Evolutionary conservation across 148 eudicot genomes (phyloP).

Genomic region (Euryodendron excelsum): DNA sequence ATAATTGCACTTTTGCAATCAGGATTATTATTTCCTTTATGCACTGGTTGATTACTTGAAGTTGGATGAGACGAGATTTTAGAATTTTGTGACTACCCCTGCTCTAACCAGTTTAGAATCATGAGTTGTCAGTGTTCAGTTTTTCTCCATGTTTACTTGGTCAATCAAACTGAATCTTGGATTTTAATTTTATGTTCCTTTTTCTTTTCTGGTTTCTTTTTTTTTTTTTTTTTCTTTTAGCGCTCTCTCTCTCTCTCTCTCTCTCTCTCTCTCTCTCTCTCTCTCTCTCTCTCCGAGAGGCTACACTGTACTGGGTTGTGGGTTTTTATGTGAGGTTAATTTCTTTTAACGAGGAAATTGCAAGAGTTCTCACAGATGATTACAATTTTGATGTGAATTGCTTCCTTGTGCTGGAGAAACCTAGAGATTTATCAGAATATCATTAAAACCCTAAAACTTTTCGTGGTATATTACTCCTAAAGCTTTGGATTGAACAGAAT

Average conservation of each 20-base stretch:
- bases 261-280: background rate
- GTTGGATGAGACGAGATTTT: no score
- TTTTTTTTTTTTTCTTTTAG: no score
- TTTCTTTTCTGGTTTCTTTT: background rate
- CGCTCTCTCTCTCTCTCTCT: no score
- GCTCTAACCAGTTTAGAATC: background rate
- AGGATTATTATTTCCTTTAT: no score
- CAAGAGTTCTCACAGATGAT: background rate
- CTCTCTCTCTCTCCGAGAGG: background rate
- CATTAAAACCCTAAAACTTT: background rate
- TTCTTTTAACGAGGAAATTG: background rate
- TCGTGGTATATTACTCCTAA: background rate
- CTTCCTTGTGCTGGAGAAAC: slow-evolving; percentile 2
- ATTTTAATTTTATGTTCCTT: no score
- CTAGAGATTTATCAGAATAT: background rate
- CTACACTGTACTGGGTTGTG: background rate
- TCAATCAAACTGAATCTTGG: no score
- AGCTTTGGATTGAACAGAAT: background rate
- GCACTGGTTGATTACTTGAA: no score
- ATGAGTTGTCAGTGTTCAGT: background rate
- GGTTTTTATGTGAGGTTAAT: background rate
- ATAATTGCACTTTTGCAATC: no score
- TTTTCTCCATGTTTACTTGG: background rate
- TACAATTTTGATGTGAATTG: background rate
- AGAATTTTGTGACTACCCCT: background rate